phyloP scores from a whole-genome alignment of 2,329 filamentous ascomycete species.

The Penicillium sp. region DNA sequence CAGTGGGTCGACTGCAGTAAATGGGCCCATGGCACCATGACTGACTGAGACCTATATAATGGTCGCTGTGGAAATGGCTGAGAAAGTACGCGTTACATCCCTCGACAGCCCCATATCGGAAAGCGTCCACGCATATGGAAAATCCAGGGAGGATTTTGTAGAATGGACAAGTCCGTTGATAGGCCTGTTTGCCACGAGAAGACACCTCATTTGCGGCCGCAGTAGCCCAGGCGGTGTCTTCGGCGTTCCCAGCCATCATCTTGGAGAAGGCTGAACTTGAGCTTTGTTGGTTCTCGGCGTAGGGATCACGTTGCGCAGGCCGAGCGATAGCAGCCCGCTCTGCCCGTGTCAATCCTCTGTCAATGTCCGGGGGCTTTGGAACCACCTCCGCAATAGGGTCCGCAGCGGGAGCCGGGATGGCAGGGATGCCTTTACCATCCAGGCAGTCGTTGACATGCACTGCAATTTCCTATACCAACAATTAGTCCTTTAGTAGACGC shows the following conservation, averaged over 20 bases:
- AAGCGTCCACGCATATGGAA: conserved; percentile 90
- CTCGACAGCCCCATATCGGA: conserved; percentile 88
- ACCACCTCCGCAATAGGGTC: conserved; percentile 4
- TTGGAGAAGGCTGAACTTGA: conserved; percentile 76
- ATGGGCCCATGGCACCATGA: conserved; percentile 92
- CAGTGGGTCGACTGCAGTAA: conserved; percentile 91
- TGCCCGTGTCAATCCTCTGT: conserved; percentile 52
- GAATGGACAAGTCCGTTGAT: conserved; percentile 89
- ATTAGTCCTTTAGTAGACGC: not conserved
- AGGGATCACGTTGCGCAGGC: conserved; percentile 77
- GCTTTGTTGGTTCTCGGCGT: conserved; percentile 49
- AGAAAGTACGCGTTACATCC: conserved; percentile 94
- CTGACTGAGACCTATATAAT: conserved; percentile 86
- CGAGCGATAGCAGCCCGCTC: conserved; percentile 66
- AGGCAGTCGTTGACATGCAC: conserved; percentile 90
- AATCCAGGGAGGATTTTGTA: conserved; percentile 97
- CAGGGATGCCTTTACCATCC: conserved; percentile 71
- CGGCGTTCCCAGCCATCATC: conserved; percentile 87
- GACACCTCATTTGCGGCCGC: conserved; percentile 76
- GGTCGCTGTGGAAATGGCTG: conserved; percentile 96
- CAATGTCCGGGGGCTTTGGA: conserved; percentile 14
- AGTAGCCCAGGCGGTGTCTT: conserved; percentile 83
- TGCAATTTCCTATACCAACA: conserved; percentile 61
- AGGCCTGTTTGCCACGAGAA: conserved; percentile 78
- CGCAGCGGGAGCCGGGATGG: conserved; percentile 22